These are phyloP conservation scores for Geranium rotundifolium DNA, from an alignment of 345 rosid genomes.

Conservation along the genomic window DNA sequence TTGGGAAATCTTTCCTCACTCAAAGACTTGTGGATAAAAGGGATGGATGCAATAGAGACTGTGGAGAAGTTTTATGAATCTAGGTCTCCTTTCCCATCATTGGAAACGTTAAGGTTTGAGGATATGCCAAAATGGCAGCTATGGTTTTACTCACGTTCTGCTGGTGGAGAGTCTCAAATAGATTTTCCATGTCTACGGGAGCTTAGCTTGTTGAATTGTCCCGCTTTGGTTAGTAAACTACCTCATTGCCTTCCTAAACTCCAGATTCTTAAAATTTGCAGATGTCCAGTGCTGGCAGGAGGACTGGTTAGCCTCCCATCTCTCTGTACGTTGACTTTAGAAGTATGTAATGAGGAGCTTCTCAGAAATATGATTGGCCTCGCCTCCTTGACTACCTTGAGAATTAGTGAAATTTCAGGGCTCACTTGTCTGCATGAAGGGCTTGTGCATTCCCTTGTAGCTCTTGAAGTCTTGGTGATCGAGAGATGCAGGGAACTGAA, in stretches of 20 bases:
- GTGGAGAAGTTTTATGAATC: slow-evolving; percentile 14
- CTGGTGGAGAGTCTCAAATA: slow-evolving; percentile 1
- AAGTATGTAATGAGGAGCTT: not conserved
- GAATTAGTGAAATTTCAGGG: not conserved
- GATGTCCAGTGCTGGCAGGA: not conserved
- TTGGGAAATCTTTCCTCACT: slow-evolving; percentile 10
- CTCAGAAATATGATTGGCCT: slow-evolving; percentile 3
- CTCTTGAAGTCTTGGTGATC: slow-evolving; percentile 8
- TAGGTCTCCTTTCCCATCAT: slow-evolving; percentile 8
- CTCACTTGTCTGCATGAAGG: not conserved
- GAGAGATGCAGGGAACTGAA: slow-evolving; percentile 4
- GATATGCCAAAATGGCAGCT: slow-evolving; percentile 13
- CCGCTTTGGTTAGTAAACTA: not conserved
- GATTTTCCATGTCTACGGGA: slow-evolving; percentile 9
- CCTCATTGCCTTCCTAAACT: slow-evolving; percentile 5
- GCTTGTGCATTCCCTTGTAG: not conserved
- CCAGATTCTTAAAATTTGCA: not conserved
- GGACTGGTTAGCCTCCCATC: not conserved
- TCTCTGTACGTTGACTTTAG: not conserved
- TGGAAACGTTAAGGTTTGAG: slow-evolving; percentile 7
- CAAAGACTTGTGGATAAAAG: slow-evolving; percentile 5
- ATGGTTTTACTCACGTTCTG: slow-evolving; percentile 13
- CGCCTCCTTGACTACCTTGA: slow-evolving; percentile 9
- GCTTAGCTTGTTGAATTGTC: slow-evolving; percentile 9
- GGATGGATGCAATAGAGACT: slow-evolving; percentile 4